Percentiles rank a stretch among this genome's conserved stretches.
Evolutionary conservation across 306 rosid species (phyloP).

Genomic region (Boehmeria nivea): DNA sequence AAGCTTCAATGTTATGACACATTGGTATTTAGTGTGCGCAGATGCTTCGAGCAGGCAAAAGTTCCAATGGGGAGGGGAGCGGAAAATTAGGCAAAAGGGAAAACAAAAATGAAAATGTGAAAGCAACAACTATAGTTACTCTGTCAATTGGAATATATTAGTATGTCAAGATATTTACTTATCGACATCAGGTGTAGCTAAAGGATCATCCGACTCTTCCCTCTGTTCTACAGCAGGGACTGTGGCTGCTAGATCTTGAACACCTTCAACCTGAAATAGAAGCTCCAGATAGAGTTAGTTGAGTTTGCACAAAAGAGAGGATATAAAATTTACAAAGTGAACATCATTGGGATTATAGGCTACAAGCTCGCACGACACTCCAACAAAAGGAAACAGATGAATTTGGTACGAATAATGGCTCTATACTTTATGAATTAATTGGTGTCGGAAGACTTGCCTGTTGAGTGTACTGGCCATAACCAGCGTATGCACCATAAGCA

Average conservation of each 20-base stretch:
- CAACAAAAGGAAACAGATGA: too few relatives aligned
- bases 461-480: constrained; percentile 79
- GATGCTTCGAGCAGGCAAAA: too few relatives aligned
- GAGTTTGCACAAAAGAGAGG: too few relatives aligned
- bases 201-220: constrained; percentile 76
- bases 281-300: too few relatives aligned
- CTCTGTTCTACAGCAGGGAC: constrained; percentile 48
- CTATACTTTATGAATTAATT: neutral
- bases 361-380: too few relatives aligned
- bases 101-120: neutral
- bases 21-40: too few relatives aligned
- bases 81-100: neutral
- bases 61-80: too few relatives aligned
- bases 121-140: too few relatives aligned
- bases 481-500: constrained; percentile 68
- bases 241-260: constrained; percentile 56
- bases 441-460: constrained; percentile 37
- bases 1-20: neutral
- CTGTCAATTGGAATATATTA: too few relatives aligned
- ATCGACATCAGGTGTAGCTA: constrained; percentile 79
- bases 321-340: neutral
- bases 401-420: too few relatives aligned
- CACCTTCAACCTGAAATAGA: constrained; percentile 67
- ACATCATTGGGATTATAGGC: too few relatives aligned
- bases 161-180: constrained; percentile 34